phyloP scores from a whole-genome alignment of 1,139 yeast genomes.

The Suhomyces terraborum region DNA sequence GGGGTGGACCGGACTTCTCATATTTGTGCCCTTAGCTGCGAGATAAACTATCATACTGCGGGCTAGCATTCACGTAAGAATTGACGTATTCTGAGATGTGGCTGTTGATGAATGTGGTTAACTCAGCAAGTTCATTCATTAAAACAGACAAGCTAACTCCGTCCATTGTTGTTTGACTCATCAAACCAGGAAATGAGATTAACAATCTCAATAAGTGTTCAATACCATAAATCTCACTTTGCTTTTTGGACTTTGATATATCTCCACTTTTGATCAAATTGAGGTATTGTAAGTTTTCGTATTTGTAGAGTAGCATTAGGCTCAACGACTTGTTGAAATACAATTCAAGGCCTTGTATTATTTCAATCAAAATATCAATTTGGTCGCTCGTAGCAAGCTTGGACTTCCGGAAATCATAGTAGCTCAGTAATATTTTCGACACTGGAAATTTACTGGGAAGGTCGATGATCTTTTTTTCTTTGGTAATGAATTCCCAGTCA shows the following conservation, averaged over 20 bases:
- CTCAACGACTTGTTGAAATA: slow-evolving; percentile 81
- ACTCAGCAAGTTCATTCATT: slow-evolving; percentile 45
- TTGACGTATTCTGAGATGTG: slow-evolving; percentile 50
- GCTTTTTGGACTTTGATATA: slow-evolving; percentile 35
- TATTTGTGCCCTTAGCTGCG: too few species aligned
- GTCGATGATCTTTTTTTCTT: slow-evolving; percentile 66
- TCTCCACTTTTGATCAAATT: slow-evolving; percentile 42
- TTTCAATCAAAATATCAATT: slow-evolving; percentile 61
- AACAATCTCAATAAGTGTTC: slow-evolving; percentile 76
- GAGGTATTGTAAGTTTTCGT: slow-evolving; percentile 80
- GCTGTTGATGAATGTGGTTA: slow-evolving; percentile 54
- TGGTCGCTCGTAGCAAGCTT: slow-evolving; percentile 31
- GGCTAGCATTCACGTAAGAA: slow-evolving; percentile 58
- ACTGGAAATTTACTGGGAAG: slow-evolving; percentile 62
- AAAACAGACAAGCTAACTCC: slow-evolving; percentile 62
- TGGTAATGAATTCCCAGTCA: slow-evolving; percentile 92
- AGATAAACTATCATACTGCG: slow-evolving; percentile 57
- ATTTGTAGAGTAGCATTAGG: slow-evolving; percentile 72
- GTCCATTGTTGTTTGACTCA: slow-evolving; percentile 82
- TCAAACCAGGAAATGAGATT: slow-evolving; percentile 76
- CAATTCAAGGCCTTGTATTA: slow-evolving; percentile 64
- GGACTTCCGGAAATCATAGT: slow-evolving; percentile 32
- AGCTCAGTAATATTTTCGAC: slow-evolving; percentile 52
- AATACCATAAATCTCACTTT: slow-evolving; percentile 64
- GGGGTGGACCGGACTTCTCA: too few species aligned